Percentiles rank a stretch among this genome's conserved stretches.
Conservation (phyloP, 163 green algal genomes). For the Dunaliella salina region DNA sequence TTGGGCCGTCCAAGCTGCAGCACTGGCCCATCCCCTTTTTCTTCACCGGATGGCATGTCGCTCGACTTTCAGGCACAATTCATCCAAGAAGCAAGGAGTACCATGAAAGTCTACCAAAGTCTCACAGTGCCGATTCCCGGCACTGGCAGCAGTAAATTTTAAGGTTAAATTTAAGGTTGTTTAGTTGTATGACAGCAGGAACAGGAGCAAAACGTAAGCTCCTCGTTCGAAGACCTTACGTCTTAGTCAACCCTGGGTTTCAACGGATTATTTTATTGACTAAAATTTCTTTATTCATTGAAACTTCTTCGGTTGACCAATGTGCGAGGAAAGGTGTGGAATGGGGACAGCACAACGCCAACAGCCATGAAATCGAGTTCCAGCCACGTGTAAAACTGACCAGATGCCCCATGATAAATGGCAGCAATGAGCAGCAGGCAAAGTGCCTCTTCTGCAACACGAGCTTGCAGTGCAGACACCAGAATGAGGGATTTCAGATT, state of each 20-base stretch:
- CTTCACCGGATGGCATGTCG: neutral
- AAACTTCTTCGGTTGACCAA: constrained; percentile 3
- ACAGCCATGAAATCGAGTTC: no score
- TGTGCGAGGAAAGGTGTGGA: no score
- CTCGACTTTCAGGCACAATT: neutral
- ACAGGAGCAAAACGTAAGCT: no score
- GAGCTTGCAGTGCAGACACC: no score
- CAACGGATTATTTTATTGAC: neutral
- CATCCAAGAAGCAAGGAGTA: neutral
- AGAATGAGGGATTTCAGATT: no score
- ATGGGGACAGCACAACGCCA: no score
- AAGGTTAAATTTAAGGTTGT: neutral
- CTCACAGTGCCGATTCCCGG: neutral
- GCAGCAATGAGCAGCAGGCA: no score
- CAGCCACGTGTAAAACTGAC: no score
- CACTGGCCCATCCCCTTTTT: neutral
- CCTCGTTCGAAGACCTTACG: no score
- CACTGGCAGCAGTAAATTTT: neutral
- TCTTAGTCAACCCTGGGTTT: neutral
- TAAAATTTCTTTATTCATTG: neutral
- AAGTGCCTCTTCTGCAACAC: no score
- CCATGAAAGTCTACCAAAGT: neutral
- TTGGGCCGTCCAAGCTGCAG: neutral
- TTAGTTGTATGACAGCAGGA: neutral
- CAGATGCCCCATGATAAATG: no score